Evolutionary conservation across 2,329 filamentous ascomycete species (phyloP).

Genomic region (Scedosporium aurantiacum): DNA sequence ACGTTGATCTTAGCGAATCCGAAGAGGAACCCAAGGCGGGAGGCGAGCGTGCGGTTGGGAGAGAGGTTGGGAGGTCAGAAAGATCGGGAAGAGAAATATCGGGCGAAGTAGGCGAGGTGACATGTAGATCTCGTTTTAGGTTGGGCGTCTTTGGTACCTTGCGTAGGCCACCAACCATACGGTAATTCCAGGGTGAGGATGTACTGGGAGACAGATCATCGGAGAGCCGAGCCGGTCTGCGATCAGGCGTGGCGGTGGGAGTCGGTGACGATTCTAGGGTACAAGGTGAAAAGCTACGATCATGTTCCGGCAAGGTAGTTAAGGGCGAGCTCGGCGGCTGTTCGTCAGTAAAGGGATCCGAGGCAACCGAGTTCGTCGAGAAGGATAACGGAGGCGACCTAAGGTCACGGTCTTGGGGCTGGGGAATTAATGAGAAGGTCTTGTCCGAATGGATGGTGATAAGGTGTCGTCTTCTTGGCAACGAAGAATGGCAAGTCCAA

Average conservation of each 20-base stretch:
- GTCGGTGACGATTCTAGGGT: conserved; percentile 19
- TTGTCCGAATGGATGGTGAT: conserved; percentile 45
- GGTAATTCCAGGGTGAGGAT: conserved; percentile 40
- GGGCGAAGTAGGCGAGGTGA: conserved; percentile 2
- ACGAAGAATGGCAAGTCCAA: conserved; percentile 15
- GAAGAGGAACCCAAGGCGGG: conserved; percentile 15
- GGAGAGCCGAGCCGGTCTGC: conserved; percentile 10
- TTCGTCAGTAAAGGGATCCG: conserved; percentile 35
- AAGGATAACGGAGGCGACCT: conserved; percentile 31
- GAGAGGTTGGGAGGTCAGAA: not conserved
- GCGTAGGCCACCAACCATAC: conserved; percentile 42
- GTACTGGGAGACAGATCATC: conserved; percentile 10
- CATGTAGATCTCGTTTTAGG: conserved; percentile 6
- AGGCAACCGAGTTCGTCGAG: conserved; percentile 28
- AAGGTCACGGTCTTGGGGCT: not conserved
- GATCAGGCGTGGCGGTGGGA: conserved; percentile 14
- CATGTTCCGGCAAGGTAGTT: conserved; percentile 33
- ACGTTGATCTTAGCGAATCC: conserved; percentile 20
- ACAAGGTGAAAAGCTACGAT: conserved; percentile 24
- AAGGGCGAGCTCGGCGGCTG: conserved; percentile 35
- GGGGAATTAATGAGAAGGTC: conserved; percentile 40
- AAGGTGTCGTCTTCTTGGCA: conserved; percentile 30
- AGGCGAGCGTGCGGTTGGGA: not conserved
- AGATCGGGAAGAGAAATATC: not conserved
- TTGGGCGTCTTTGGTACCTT: conserved; percentile 33